These are phyloP conservation scores for Clohesyomyces aquaticus DNA, from an alignment of 495 filamentous ascomycete genomes.

Conservation along the genomic window DNA sequence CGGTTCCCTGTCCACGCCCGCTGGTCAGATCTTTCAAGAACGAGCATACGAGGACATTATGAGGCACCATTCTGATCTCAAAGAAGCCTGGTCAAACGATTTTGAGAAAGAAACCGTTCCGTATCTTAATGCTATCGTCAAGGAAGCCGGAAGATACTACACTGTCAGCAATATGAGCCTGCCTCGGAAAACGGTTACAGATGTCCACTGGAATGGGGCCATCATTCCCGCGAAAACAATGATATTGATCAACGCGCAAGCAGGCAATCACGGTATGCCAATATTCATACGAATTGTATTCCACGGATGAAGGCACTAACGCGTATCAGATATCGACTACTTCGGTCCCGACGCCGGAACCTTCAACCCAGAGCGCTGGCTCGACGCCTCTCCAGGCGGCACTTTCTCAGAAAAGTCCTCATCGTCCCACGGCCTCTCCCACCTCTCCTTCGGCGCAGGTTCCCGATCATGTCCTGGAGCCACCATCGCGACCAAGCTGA, in stretches of 20 bases:
- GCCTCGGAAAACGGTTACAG: conserved; percentile 56
- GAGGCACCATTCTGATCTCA: conserved; percentile 51
- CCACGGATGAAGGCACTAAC: neutral
- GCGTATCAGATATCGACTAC: conserved; percentile 53
- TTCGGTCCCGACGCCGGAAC: conserved; percentile 54
- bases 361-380: conserved; percentile 61
- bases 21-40: conserved; percentile 57
- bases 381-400: conserved; percentile 43
- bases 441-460: conserved; percentile 60
- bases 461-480: conserved; percentile 59
- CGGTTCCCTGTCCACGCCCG: conserved; percentile 53
- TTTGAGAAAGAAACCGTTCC: conserved; percentile 61
- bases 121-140: conserved; percentile 68
- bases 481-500: conserved; percentile 55
- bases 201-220: conserved; percentile 59
- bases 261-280: conserved; percentile 59
- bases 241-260: conserved; percentile 62
- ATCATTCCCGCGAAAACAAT: conserved; percentile 60
- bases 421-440: conserved; percentile 46
- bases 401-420: conserved; percentile 48
- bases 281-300: neutral
- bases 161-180: conserved; percentile 60
- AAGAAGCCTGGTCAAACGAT: conserved; percentile 55
- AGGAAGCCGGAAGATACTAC: conserved; percentile 60
- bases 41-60: conserved; percentile 60